A percentile compares a stretch with the other conserved stretches of the same genome.
Conservation (phyloP, 2,329 filamentous ascomycete genomes). For the Periconia digitata region DNA sequence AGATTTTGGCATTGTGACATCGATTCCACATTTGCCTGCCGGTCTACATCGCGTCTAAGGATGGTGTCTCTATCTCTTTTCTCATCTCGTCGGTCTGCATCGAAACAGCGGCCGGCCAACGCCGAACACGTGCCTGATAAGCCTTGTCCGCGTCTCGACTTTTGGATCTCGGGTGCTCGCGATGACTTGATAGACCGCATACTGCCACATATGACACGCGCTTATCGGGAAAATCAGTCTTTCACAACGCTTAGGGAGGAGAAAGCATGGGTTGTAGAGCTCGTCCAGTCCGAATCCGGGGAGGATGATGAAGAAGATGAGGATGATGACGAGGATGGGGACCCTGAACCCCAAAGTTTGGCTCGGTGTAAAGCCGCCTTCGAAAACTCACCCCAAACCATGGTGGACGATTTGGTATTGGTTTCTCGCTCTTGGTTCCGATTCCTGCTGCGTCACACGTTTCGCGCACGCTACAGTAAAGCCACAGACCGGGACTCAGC, state of each 20-base stretch:
- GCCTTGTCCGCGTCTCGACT: constrained; percentile 2
- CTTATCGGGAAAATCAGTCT: not conserved
- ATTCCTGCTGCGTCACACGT: constrained; percentile 5
- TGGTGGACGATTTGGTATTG: not conserved
- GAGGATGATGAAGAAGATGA: not conserved
- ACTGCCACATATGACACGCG: constrained; percentile 1
- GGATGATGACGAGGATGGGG: not conserved
- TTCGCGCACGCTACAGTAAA: not conserved
- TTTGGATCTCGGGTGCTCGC: constrained; percentile 1
- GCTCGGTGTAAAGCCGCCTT: not conserved
- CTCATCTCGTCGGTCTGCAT: not conserved
- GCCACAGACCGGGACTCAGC: not conserved
- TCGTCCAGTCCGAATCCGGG: constrained; percentile 1
- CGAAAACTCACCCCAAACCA: constrained; percentile 2
- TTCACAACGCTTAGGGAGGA: not conserved
- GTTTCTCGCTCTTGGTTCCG: constrained; percentile 5
- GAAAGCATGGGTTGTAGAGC: constrained; percentile 3
- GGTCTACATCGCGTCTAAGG: not conserved
- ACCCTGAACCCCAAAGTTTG: not conserved
- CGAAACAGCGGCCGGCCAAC: not conserved
- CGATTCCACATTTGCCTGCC: not conserved
- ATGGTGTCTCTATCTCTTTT: not conserved
- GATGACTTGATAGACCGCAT: not conserved
- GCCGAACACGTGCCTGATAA: not conserved
- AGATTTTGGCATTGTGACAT: not conserved